phyloP scores from a whole-genome alignment of 139 green algal species.

The Yamagishiella unicocca region DNA sequence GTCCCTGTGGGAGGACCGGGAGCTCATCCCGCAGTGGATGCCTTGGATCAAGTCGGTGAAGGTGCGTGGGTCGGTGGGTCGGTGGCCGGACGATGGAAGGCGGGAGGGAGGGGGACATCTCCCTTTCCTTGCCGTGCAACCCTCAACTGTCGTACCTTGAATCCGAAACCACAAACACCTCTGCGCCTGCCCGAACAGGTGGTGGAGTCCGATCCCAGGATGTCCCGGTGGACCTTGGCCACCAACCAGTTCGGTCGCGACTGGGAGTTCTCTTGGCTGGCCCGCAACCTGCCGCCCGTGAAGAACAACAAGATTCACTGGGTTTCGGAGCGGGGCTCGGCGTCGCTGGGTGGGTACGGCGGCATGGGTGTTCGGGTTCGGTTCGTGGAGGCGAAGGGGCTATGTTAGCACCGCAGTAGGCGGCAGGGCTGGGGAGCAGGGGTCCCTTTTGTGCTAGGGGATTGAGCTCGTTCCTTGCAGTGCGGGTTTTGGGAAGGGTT shows the following conservation, averaged over 20 bases:
- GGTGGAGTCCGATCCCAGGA: slow-evolving; percentile 68
- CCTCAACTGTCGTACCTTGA: no score
- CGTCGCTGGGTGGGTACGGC: slow-evolving; percentile 47
- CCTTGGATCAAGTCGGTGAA: slow-evolving; percentile 90
- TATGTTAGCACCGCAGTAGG: no score
- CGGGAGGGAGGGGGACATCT: no score
- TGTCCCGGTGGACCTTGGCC: slow-evolving; percentile 87
- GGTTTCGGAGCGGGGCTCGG: slow-evolving; percentile 82
- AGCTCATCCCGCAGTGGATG: slow-evolving; percentile 92
- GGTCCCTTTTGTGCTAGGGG: no score
- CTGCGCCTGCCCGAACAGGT: no score
- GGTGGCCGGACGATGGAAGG: background rate
- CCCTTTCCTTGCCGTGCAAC: no score
- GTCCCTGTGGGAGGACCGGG: slow-evolving; percentile 85
- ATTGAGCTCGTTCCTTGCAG: no score
- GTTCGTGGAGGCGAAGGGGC: no score
- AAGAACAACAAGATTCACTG: slow-evolving; percentile 91
- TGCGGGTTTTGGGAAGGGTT: no score
- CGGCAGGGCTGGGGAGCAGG: no score
- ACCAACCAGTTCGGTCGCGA: slow-evolving; percentile 78
- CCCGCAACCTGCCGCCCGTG: slow-evolving; percentile 87
- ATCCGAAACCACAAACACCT: no score
- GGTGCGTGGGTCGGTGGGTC: slow-evolving; percentile 55
- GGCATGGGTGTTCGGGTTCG: no score
- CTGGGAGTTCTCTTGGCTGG: slow-evolving; percentile 93